Base-by-base conservation (phyloP, 805 yeast species). In the Wickerhamiella bombiphila region DNA sequence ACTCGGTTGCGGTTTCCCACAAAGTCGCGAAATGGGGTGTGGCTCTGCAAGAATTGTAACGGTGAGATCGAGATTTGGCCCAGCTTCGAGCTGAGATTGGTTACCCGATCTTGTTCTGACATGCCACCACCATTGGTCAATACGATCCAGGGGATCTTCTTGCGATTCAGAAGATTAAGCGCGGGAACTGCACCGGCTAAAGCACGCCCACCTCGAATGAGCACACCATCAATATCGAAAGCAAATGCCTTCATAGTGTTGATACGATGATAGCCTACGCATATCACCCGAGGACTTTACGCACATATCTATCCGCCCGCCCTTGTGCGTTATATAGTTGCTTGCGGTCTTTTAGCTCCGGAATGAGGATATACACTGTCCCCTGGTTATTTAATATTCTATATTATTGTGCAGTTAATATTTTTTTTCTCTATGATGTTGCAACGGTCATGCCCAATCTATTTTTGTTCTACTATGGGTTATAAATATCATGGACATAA, bases 91-190 rank as follows among this genome's bases (percentile, higher is more conserved):
- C 76, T 64, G 51, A 83, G 65, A 47, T 81, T 91, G 39, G 67
- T 69, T 35, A 88, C 79, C 48, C 95, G 66, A 7, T 70, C 75
- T 39, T 62, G 54, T 56, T 83, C 95, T 6, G 82, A 77, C 52
- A 79, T 72, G 36, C 95, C 95, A 48, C 94, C 94, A 48, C 95
- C 95, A 56, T 83, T 83, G 42, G 95, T 83, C 44, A 83, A 85
- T 54, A 78, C 76, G 41, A 80, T 76, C 54, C 79, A 80, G 5
- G 94, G 94, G 50, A 83, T 76, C 50, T 77, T 71, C 61, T 80
- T 75, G 51, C 72, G 66, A 61, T 83, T 83, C 44, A 83, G 66
- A 63, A 79, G 54, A 44, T 68, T 66, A 47, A 83, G 59, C 5
- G 94, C 93, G 44, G 73, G 69, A 13, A 66, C 69, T 1, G 93